Percentiles rank a stretch among this genome's conserved stretches.
Evolutionary conservation across 495 filamentous ascomycete species (phyloP).

Genomic region (Alectoria sarmentosa): DNA sequence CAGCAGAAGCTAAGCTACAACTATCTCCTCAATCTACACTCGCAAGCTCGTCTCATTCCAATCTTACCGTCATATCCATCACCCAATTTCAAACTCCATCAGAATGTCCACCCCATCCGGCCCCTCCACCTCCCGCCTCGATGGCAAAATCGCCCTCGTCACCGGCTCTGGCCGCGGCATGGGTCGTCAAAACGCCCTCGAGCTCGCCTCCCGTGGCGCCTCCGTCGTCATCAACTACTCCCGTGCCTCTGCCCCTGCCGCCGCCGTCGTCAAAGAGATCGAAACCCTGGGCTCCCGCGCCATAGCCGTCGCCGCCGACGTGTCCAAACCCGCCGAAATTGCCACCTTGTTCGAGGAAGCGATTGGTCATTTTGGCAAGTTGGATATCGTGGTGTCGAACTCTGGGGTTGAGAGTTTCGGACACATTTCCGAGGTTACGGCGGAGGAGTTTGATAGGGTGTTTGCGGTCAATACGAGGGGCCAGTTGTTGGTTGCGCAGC

Average conservation of each 20-base stretch:
- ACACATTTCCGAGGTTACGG: constrained; percentile 57
- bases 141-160: constrained; percentile 24
- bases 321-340: constrained; percentile 60
- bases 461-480: constrained; percentile 70
- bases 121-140: constrained; percentile 30
- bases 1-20: background rate
- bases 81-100: background rate
- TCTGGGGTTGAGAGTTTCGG: constrained; percentile 49
- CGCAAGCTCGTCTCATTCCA: background rate
- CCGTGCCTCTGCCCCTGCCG: constrained; percentile 32
- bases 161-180: constrained; percentile 39
- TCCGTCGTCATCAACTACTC: constrained; percentile 37
- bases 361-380: constrained; percentile 56
- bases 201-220: constrained; percentile 40
- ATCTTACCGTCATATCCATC: background rate
- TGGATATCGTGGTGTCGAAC: constrained; percentile 73
- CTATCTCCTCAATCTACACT: background rate
- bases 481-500: constrained; percentile 79
- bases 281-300: constrained; percentile 52
- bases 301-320: constrained; percentile 69
- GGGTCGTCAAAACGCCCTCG: constrained; percentile 36
- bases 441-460: constrained; percentile 67
- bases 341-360: constrained; percentile 55
- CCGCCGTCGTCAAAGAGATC: constrained; percentile 56
- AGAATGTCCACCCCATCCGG: constrained; percentile 13